These are phyloP conservation scores for Fusarium sp. DNA, from an alignment of 2,329 filamentous ascomycete species.

Conservation along the genomic window DNA sequence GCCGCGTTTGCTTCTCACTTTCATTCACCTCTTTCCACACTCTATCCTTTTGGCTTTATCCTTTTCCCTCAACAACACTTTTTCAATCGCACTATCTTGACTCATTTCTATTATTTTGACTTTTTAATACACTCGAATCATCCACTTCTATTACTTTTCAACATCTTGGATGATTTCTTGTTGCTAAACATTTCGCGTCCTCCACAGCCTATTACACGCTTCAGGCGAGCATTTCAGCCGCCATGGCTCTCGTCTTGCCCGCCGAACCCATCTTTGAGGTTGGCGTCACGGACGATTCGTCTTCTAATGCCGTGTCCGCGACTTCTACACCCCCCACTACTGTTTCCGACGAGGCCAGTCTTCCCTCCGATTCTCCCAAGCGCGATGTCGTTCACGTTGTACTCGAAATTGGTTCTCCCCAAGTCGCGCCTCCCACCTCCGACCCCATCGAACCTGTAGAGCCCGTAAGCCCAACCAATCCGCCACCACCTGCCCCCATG, in stretches of 20 bases:
- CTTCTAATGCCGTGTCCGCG: slow-evolving; percentile 67
- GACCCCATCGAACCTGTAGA: slow-evolving; percentile 31
- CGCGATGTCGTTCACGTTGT: slow-evolving; percentile 55
- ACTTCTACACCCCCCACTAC: slow-evolving; percentile 77
- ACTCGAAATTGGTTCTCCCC: slow-evolving; percentile 49
- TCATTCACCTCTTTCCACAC: slow-evolving; percentile 25
- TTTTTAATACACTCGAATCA: slow-evolving; percentile 2
- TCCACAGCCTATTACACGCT: slow-evolving; percentile 20
- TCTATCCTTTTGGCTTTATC: slow-evolving; percentile 10
- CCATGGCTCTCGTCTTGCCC: slow-evolving; percentile 52
- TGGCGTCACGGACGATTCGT: slow-evolving; percentile 53
- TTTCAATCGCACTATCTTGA: slow-evolving; percentile 10
- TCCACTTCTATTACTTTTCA: slow-evolving; percentile 5
- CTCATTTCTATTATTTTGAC: slow-evolving; percentile 1
- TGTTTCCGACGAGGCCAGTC: slow-evolving; percentile 71
- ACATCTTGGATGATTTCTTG: slow-evolving; percentile 22
- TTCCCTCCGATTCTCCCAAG: slow-evolving; percentile 61
- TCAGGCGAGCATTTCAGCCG: slow-evolving; percentile 27
- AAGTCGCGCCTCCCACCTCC: slow-evolving; percentile 30
- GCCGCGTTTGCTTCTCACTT: slow-evolving; percentile 42
- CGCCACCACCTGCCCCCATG: slow-evolving; percentile 47
- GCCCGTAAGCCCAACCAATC: slow-evolving; percentile 18
- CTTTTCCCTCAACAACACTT: slow-evolving; percentile 11
- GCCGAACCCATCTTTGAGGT: slow-evolving; percentile 52
- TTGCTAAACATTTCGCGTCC: slow-evolving; percentile 41